A percentile compares a stretch with the other conserved stretches of the same genome.
These are phyloP conservation scores for Teratosphaeria pseudoeucalypti DNA, from an alignment of 2,329 filamentous ascomycete genomes.

Conservation along the genomic window DNA sequence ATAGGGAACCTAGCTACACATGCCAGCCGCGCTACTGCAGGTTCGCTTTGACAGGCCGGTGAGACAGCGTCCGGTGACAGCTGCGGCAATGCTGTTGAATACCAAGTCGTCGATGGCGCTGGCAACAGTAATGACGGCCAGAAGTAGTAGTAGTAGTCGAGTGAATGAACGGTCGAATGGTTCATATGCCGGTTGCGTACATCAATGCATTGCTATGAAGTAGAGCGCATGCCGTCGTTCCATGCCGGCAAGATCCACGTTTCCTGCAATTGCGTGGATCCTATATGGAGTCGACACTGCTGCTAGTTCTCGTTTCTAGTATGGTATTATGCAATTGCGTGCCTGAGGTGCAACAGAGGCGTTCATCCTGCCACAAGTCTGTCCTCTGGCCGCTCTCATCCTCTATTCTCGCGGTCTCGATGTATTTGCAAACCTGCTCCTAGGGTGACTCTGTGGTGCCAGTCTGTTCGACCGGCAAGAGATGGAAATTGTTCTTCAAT, in stretches of 20 bases:
- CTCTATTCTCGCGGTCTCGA: background rate
- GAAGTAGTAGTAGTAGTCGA: background rate
- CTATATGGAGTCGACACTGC: background rate
- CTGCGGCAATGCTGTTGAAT: background rate
- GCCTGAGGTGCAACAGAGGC: too few relatives aligned
- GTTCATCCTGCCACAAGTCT: background rate
- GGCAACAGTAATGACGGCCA: background rate
- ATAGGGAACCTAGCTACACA: background rate
- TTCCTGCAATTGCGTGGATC: background rate
- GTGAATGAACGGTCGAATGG: background rate
- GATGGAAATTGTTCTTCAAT: too few relatives aligned
- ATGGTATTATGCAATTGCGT: too few relatives aligned
- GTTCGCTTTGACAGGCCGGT: background rate
- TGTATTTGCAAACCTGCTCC: background rate
- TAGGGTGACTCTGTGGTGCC: background rate
- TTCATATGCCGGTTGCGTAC: background rate
- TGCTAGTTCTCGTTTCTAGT: background rate
- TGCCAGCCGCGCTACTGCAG: background rate
- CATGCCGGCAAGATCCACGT: too few relatives aligned
- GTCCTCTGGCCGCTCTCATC: background rate
- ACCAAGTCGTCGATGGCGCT: background rate
- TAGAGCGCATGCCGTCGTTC: background rate
- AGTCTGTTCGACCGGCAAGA: background rate
- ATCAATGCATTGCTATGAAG: background rate
- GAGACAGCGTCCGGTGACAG: background rate